Percentiles rank a stretch among this genome's conserved stretches.
phyloP scores from a whole-genome alignment of 1,284 basidiomycete genomes.

The Inonotus obliquus region DNA sequence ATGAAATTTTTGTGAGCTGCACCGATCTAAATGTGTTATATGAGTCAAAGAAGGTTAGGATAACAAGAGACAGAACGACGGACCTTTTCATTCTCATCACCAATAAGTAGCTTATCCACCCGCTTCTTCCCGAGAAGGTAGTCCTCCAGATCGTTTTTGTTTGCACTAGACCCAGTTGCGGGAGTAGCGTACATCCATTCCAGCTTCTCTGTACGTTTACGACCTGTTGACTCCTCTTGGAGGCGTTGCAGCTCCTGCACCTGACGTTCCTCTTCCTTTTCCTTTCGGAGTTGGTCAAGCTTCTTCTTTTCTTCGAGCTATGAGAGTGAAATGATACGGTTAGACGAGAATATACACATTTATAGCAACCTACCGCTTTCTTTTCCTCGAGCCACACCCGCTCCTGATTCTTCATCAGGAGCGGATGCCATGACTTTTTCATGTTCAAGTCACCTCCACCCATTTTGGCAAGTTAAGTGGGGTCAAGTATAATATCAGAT shows the following conservation, averaged over 20 bases:
- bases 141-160: slow-evolving; percentile 90
- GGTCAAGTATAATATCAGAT: slow-evolving; percentile 2
- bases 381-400: slow-evolving; percentile 99
- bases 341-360: not conserved
- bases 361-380: slow-evolving; percentile 68
- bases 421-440: slow-evolving; percentile 99
- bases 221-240: slow-evolving; percentile 92
- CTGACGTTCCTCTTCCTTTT: slow-evolving; percentile 96
- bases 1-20: slow-evolving; percentile 87
- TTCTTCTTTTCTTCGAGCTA: slow-evolving; percentile 98
- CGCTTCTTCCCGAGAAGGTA: slow-evolving; percentile 98
- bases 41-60: not conserved
- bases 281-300: slow-evolving; percentile 91
- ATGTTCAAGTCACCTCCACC: slow-evolving; percentile 93
- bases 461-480: slow-evolving; percentile 59
- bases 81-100: slow-evolving; percentile 86
- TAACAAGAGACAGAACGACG: slow-evolving; percentile 23
- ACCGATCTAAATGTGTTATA: slow-evolving; percentile 50
- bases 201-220: slow-evolving; percentile 88
- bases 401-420: slow-evolving; percentile 98
- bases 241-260: slow-evolving; percentile 93
- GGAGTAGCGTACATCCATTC: slow-evolving; percentile 99
- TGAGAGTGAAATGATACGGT: slow-evolving; percentile 9
- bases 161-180: slow-evolving; percentile 76
- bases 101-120: slow-evolving; percentile 92